phyloP scores from a whole-genome alignment of 2,329 filamentous ascomycete genomes.

The Pseudomassariella vexata region DNA sequence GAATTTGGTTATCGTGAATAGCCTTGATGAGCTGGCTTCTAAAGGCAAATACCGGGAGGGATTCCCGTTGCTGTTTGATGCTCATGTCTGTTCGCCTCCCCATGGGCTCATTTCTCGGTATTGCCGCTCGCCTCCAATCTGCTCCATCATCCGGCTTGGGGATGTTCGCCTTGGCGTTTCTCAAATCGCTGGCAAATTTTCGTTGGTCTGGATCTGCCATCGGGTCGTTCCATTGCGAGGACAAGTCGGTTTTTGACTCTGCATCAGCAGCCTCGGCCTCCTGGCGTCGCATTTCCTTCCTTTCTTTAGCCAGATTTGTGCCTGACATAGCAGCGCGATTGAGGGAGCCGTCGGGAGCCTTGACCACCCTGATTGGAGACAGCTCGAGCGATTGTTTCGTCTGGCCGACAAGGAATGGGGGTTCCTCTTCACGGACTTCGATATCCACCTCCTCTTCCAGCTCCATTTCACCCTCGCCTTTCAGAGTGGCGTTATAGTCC shows the following conservation, averaged over 20 bases:
- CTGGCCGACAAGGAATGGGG: conserved; percentile 90
- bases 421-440: conserved; percentile 92
- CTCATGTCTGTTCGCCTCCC: conserved; percentile 85
- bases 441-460: conserved; percentile 97
- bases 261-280: conserved; percentile 76
- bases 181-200: conserved; percentile 83
- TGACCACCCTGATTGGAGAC: conserved; percentile 92
- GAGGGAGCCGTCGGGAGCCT: conserved; percentile 95
- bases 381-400: conserved; percentile 94
- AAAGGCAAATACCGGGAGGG: conserved; percentile 84
- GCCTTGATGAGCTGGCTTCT: conserved; percentile 82
- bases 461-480: conserved; percentile 81
- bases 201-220: conserved; percentile 83
- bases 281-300: conserved; percentile 81
- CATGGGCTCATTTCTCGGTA: conserved; percentile 71
- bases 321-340: conserved; percentile 95
- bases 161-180: conserved; percentile 56
- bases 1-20: conserved; percentile 77
- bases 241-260: conserved; percentile 72
- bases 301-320: conserved; percentile 80
- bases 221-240: conserved; percentile 92
- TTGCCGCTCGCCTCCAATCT: conserved; percentile 86
- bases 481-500: conserved; percentile 82
- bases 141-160: conserved; percentile 65
- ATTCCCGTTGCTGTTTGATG: conserved; percentile 92